Percentiles rank a stretch among this genome's conserved stretches.
These are phyloP conservation scores for Botrytis hyacinthi DNA, from an alignment of 2,329 filamentous ascomycete species.

Conservation along the genomic window DNA sequence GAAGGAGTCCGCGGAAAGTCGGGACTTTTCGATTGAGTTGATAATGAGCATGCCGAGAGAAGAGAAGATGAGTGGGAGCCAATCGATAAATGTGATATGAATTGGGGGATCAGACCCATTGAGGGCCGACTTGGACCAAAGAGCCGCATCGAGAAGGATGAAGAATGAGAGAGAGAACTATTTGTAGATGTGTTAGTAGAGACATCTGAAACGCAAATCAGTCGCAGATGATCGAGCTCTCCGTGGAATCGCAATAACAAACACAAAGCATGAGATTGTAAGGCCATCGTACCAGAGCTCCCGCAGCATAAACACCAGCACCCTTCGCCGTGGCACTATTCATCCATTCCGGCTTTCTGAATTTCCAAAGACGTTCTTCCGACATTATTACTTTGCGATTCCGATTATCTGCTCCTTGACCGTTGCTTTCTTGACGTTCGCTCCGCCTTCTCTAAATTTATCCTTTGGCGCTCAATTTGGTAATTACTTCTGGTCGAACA, in stretches of 20 bases:
- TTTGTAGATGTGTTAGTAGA: neutral
- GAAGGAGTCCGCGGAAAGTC: constrained; percentile 62
- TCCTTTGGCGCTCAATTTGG: neutral
- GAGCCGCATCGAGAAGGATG: constrained; percentile 64
- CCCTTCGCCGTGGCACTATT: constrained; percentile 64
- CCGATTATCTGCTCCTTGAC: neutral
- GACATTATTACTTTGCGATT: constrained; percentile 47
- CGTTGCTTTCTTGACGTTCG: neutral
- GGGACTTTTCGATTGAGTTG: constrained; percentile 66
- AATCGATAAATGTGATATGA: constrained; percentile 67
- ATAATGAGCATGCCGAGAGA: constrained; percentile 69
- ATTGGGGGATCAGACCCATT: constrained; percentile 54
- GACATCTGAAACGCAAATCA: neutral
- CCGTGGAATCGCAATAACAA: neutral
- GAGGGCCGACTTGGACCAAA: constrained; percentile 60
- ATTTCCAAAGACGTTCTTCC: constrained; percentile 67
- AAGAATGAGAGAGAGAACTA: constrained; percentile 69
- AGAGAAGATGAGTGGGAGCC: constrained; percentile 66
- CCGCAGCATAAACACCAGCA: constrained; percentile 60
- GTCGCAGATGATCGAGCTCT: neutral
- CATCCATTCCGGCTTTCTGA: constrained; percentile 63
- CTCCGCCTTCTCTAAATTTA: neutral
- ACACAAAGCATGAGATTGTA: constrained; percentile 9
- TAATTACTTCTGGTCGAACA: neutral
- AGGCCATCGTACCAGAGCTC: constrained; percentile 55